Percentiles rank a stretch among this genome's conserved stretches.
These are phyloP conservation scores for Aspergillus bridgeri DNA, from an alignment of 495 filamentous ascomycete species.

Conservation along the genomic window DNA sequence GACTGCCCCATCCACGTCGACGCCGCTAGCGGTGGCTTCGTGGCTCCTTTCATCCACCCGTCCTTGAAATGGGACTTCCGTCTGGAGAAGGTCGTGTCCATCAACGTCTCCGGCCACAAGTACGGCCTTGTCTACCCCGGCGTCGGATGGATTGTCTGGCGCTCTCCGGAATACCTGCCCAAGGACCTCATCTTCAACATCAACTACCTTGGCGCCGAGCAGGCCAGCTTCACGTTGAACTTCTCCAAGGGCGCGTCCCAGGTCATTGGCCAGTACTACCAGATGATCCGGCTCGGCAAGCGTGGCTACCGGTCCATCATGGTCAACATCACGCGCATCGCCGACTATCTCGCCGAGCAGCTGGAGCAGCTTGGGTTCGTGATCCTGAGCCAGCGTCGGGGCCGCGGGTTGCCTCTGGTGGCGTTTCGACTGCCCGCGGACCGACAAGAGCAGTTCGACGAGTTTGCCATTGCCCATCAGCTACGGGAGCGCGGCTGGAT, in stretches of 20 bases:
- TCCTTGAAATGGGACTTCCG: constrained; percentile 84
- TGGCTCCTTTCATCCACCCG: constrained; percentile 82
- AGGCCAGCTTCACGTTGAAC: constrained; percentile 94
- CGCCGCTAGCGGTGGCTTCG: constrained; percentile 86
- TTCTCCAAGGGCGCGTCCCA: constrained; percentile 91
- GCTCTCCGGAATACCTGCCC: constrained; percentile 75
- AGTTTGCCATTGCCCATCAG: constrained; percentile 76
- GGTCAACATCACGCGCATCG: constrained; percentile 77
- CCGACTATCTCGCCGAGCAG: constrained; percentile 70
- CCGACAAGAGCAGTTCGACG: constrained; percentile 66
- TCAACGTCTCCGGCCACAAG: constrained; percentile 93
- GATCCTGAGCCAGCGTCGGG: constrained; percentile 73
- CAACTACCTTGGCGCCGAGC: constrained; percentile 92
- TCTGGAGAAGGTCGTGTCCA: constrained; percentile 78
- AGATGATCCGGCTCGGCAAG: constrained; percentile 88
- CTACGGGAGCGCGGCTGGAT: constrained; percentile 84
- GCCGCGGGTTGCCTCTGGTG: constrained; percentile 77
- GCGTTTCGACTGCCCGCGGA: constrained; percentile 72
- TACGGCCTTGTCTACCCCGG: constrained; percentile 81
- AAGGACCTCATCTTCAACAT: constrained; percentile 95
- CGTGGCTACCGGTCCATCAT: constrained; percentile 84
- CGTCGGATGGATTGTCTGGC: constrained; percentile 90
- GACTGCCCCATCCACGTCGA: constrained; percentile 88
- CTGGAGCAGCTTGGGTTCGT: constrained; percentile 73
- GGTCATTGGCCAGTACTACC: constrained; percentile 94